Evolutionary conservation across 169 alveolate genomes (phyloP).

Genomic region (Eimeria nieschulzi): DNA sequence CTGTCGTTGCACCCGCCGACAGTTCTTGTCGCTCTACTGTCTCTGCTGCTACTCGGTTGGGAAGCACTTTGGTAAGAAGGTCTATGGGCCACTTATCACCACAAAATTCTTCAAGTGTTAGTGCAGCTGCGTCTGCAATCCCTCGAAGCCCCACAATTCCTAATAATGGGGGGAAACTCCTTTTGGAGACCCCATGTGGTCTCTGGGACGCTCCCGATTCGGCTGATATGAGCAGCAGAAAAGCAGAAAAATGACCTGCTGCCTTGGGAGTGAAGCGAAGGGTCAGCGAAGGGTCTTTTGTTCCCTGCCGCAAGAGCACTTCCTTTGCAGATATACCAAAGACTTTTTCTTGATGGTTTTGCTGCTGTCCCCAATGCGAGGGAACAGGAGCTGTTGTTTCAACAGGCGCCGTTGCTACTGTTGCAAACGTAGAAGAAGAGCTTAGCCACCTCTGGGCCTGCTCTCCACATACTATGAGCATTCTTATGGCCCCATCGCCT

Average conservation of each 20-base stretch:
- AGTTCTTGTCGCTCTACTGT: neutral
- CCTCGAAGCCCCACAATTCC: constrained; percentile 21
- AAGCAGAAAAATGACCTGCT: constrained; percentile 24
- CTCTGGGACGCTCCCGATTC: neutral
- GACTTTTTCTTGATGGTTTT: neutral
- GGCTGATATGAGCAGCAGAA: neutral
- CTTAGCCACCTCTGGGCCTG: neutral
- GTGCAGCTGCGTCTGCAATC: constrained; percentile 35
- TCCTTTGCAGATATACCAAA: neutral
- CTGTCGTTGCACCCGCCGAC: neutral
- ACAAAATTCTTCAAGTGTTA: constrained; percentile 39
- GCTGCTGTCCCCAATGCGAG: neutral
- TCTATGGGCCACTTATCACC: neutral
- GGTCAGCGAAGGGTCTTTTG: neutral
- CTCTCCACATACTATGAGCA: neutral
- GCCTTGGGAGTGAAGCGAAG: constrained; percentile 1
- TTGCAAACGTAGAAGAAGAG: neutral
- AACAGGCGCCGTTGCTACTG: neutral
- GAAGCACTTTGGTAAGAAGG: neutral
- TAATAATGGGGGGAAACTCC: neutral
- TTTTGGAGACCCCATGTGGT: neutral
- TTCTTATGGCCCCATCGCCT: neutral
- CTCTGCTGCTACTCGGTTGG: too few relatives aligned
- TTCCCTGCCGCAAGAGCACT: constrained; percentile 28
- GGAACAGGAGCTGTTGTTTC: neutral